Conservation (phyloP, 495 filamentous ascomycete genomes). For the Neurospora sp. region DNA sequence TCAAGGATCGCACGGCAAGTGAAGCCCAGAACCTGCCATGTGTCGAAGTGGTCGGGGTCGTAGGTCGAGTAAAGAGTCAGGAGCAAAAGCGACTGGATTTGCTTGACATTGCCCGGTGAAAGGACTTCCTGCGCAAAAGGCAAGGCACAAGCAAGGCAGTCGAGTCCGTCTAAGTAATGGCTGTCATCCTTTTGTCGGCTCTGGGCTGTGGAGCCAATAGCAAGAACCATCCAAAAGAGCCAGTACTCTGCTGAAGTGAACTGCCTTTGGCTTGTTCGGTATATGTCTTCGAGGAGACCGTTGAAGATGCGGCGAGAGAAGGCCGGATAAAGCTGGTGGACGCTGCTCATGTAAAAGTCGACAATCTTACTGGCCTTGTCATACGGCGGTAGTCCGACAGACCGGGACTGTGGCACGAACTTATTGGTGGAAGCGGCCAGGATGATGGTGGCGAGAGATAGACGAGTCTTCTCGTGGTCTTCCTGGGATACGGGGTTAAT, state of each 20-base stretch:
- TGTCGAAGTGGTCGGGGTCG: conserved; percentile 79
- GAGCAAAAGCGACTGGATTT: conserved; percentile 75
- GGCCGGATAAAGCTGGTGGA: conserved; percentile 68
- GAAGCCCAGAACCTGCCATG: conserved; percentile 83
- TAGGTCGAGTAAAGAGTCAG: conserved; percentile 81
- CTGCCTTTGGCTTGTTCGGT: conserved; percentile 48
- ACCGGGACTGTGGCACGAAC: conserved; percentile 42
- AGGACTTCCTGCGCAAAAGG: conserved; percentile 69
- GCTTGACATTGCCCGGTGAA: conserved; percentile 66
- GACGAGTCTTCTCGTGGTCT: neutral
- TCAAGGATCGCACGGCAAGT: conserved; percentile 77
- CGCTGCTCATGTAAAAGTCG: conserved; percentile 72
- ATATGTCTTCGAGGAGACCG: conserved; percentile 67
- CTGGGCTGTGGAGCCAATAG: conserved; percentile 61
- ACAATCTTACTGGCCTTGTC: conserved; percentile 54
- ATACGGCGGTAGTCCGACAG: conserved; percentile 53
- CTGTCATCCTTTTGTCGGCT: conserved; percentile 58
- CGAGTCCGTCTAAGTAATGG: conserved; percentile 51
- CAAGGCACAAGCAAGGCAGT: conserved; percentile 59
- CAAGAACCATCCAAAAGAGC: conserved; percentile 80
- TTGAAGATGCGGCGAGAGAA: conserved; percentile 67
- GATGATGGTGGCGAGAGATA: conserved; percentile 36
- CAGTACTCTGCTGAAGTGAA: conserved; percentile 70
- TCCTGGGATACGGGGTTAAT: neutral
- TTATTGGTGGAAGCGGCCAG: conserved; percentile 63